These are phyloP conservation scores for Boechera divaricarpa DNA, from an alignment of 345 rosid species.

Conservation along the genomic window DNA sequence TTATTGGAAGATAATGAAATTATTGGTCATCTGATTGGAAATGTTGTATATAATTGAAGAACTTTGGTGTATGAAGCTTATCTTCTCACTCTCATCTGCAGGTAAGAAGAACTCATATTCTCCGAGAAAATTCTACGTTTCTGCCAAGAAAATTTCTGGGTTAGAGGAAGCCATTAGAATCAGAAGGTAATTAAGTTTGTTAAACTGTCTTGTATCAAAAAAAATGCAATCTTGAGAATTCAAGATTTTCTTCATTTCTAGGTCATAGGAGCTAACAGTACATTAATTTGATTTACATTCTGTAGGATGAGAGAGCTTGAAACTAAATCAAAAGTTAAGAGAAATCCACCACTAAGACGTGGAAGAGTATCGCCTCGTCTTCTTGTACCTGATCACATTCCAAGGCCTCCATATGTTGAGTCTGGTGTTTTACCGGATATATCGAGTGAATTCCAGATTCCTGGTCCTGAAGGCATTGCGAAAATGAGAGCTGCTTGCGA, in stretches of 20 bases:
- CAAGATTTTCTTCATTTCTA: background rate
- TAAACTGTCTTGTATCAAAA: background rate
- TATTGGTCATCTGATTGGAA: background rate
- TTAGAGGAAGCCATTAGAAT: constrained; percentile 81
- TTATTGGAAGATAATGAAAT: background rate
- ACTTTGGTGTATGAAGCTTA: constrained; percentile 5
- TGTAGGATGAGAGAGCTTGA: constrained; percentile 67
- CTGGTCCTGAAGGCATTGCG: constrained; percentile 70
- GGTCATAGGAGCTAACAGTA: background rate
- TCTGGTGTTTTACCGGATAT: constrained; percentile 68
- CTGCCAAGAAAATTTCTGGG: constrained; percentile 60
- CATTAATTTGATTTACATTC: constrained; percentile 16
- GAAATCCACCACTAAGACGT: constrained; percentile 70
- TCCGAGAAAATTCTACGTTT: constrained; percentile 46
- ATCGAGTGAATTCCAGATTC: constrained; percentile 65
- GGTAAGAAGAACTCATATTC: constrained; percentile 42
- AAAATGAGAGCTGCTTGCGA: constrained; percentile 88
- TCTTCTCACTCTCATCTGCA: constrained; percentile 25
- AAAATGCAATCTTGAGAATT: background rate
- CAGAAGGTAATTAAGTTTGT: constrained; percentile 50
- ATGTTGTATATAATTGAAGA: background rate
- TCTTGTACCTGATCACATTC: constrained; percentile 80
- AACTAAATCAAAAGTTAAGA: constrained; percentile 47
- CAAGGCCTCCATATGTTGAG: constrained; percentile 75
- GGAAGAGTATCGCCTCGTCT: constrained; percentile 85